Evolutionary conservation across 306 rosid species (phyloP).

Genomic region (Carpinus fangiana): DNA sequence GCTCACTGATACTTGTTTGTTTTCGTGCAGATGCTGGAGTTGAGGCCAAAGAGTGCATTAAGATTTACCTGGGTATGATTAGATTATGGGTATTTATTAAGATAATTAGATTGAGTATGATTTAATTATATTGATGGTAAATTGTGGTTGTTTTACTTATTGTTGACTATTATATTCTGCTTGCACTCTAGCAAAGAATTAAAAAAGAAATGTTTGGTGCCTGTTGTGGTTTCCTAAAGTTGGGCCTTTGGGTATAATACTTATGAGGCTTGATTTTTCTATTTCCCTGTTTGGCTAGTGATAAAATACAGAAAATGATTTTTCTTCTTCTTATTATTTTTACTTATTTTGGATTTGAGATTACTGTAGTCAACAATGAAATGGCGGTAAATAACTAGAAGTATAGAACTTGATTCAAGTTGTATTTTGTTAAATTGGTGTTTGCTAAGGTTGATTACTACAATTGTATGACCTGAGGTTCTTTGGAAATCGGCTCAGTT

Average conservation of each 20-base stretch:
- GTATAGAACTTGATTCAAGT: neutral
- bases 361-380: neutral
- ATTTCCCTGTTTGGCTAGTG: conserved; percentile 9
- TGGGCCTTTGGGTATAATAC: neutral
- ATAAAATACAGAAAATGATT: neutral
- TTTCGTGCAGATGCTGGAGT: conserved; percentile 61
- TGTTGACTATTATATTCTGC: neutral
- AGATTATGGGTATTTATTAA: neutral
- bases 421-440: neutral
- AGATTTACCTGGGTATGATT: conserved; percentile 69
- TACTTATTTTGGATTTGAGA: neutral
- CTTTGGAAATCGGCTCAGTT: neutral
- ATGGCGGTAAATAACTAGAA: neutral
- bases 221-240: neutral
- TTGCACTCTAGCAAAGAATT: neutral
- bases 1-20: neutral
- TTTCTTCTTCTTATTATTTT: neutral
- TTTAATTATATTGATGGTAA: conserved; percentile 3
- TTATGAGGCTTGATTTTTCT: neutral
- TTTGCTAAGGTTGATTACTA: neutral
- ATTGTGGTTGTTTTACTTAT: neutral
- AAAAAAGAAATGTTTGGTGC: neutral
- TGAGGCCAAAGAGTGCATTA: conserved; percentile 80
- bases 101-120: neutral
- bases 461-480: conserved; percentile 3